phyloP scores from a whole-genome alignment of 257 asterid species.

The Solanum bukasovii region DNA sequence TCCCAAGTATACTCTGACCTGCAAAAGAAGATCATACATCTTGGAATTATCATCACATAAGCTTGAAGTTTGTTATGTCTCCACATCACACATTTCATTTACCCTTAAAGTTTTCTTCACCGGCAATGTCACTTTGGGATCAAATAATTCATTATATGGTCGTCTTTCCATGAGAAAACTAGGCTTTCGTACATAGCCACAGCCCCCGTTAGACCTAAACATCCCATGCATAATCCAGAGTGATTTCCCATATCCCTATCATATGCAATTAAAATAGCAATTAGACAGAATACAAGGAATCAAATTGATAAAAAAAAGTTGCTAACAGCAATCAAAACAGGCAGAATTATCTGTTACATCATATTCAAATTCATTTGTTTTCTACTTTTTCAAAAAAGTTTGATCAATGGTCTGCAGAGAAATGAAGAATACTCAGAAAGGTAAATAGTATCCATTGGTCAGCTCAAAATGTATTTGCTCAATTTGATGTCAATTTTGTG shows the following conservation, averaged over 20 bases:
- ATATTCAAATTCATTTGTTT: background rate
- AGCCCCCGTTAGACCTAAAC: conserved; percentile 78
- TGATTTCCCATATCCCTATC: conserved; percentile 84
- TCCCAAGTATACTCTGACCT: conserved; percentile 84
- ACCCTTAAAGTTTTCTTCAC: conserved; percentile 70
- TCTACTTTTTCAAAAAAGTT: background rate
- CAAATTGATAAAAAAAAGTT: background rate
- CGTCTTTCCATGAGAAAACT: conserved; percentile 50
- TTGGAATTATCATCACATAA: background rate
- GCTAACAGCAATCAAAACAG: background rate
- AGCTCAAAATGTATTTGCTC: background rate
- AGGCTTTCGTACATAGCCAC: conserved; percentile 84
- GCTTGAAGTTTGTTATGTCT: background rate
- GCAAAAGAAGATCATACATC: background rate
- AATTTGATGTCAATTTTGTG: background rate
- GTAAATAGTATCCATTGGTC: background rate
- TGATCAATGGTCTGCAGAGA: background rate
- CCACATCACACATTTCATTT: background rate
- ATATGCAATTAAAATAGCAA: background rate
- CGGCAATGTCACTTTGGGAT: conserved; percentile 64
- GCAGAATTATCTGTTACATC: background rate
- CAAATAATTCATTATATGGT: conserved; percentile 40
- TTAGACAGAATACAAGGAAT: background rate
- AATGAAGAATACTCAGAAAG: background rate
- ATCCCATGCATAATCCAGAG: conserved; percentile 96